phyloP scores from a whole-genome alignment of 1,284 basidiomycete species.

The Puccinia triticina region DNA sequence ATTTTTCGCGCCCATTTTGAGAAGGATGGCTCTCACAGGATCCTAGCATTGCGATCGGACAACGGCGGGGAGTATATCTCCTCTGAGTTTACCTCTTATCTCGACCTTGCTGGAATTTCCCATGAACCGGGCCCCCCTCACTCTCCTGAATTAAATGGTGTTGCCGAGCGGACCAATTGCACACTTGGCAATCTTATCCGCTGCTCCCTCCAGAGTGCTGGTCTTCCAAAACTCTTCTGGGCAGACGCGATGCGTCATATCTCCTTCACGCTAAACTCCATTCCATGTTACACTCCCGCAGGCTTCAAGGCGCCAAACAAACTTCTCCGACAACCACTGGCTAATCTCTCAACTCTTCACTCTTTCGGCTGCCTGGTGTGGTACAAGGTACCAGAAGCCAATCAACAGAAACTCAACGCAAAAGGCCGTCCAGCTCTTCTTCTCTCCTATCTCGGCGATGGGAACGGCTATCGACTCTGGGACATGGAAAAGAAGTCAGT shows the following conservation, averaged over 20 bases:
- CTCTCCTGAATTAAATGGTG: constrained; percentile 16
- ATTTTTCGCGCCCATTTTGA: constrained; percentile 58
- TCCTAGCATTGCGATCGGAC: neutral
- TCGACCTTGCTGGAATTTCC: neutral
- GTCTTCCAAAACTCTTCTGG: neutral
- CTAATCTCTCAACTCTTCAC: neutral
- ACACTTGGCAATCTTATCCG: neutral
- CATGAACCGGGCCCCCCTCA: constrained; percentile 3
- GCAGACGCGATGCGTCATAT: neutral
- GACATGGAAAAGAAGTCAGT: neutral
- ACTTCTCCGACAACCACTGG: neutral
- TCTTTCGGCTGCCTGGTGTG: constrained; percentile 1
- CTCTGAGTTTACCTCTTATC: neutral
- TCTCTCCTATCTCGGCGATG: neutral
- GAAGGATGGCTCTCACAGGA: constrained; percentile 52
- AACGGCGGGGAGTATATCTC: constrained; percentile 5
- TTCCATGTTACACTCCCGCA: neutral
- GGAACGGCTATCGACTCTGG: neutral
- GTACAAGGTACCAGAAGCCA: neutral
- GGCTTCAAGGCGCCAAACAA: neutral
- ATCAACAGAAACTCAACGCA: neutral
- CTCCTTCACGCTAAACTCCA: neutral
- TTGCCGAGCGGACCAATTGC: neutral
- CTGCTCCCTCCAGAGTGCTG: neutral
- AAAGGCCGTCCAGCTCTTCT: neutral